These are phyloP conservation scores for Adansonia gregorii DNA, from an alignment of 441 rosid species.

Conservation along the genomic window DNA sequence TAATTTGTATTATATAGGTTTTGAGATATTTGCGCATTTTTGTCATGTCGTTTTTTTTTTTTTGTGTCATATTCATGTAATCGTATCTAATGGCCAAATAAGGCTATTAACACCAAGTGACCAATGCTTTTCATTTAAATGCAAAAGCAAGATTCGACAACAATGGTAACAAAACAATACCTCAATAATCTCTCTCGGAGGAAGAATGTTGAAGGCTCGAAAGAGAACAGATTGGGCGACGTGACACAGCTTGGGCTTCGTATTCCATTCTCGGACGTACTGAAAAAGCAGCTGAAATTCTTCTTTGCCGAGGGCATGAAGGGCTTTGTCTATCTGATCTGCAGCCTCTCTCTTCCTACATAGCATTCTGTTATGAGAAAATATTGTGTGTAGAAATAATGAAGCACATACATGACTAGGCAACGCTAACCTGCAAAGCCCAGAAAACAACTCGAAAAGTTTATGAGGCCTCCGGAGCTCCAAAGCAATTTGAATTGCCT, in stretches of 20 bases:
- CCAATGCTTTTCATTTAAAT: not conserved
- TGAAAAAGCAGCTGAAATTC: constrained; percentile 72
- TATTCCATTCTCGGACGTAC: constrained; percentile 92
- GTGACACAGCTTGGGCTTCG: constrained; percentile 88
- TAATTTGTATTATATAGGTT: too few relatives aligned
- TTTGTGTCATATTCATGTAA: too few relatives aligned
- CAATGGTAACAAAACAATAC: constrained; percentile 38
- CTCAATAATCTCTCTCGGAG: constrained; percentile 83
- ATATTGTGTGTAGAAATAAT: not conserved
- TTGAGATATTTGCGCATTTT: too few relatives aligned
- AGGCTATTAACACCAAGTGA: not conserved
- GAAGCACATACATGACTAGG: constrained; percentile 13
- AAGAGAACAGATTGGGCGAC: constrained; percentile 84
- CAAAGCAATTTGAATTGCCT: constrained; percentile 84
- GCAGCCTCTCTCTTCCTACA: constrained; percentile 64
- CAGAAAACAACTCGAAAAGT: constrained; percentile 74
- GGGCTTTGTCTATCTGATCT: constrained; percentile 63
- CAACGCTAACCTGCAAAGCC: constrained; percentile 60
- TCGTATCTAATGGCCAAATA: not conserved
- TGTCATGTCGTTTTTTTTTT: too few relatives aligned
- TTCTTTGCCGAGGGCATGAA: constrained; percentile 68
- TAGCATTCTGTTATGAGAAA: constrained; percentile 23
- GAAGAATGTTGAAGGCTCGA: constrained; percentile 65
- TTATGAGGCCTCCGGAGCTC: constrained; percentile 83
- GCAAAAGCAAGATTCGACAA: not conserved